Conservation (phyloP, 2,329 filamentous ascomycete genomes). For the Microsporum ferrugineum region DNA sequence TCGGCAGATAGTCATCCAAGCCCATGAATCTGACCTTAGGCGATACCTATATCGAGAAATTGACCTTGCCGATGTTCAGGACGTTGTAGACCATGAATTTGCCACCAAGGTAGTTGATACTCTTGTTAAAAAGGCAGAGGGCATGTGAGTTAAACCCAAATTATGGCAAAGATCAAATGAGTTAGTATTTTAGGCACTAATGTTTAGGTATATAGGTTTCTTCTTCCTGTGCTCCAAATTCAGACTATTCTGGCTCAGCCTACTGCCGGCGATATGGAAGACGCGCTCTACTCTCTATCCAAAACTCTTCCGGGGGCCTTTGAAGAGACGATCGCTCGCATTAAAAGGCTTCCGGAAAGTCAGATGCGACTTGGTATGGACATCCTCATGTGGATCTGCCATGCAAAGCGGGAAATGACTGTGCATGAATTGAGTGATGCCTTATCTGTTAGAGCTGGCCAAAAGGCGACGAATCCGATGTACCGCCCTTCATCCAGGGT, state of each 20-base stretch:
- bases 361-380: background rate
- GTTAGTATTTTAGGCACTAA: background rate
- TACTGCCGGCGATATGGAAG: conserved; percentile 3
- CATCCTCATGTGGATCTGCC: background rate
- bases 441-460: background rate
- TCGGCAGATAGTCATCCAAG: background rate
- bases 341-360: background rate
- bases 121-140: background rate
- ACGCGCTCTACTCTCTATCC: background rate
- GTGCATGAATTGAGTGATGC: background rate
- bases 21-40: background rate
- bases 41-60: background rate
- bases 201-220: background rate
- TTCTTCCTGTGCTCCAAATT: conserved; percentile 1
- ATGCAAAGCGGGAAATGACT: background rate
- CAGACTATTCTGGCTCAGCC: background rate
- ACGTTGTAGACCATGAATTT: background rate
- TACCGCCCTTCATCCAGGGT: background rate
- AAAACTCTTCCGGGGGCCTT: background rate
- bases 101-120: background rate
- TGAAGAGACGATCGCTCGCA: background rate
- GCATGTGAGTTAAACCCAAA: background rate
- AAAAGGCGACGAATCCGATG: background rate
- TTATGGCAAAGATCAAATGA: background rate
- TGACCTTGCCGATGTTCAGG: background rate